Conservation (phyloP, 2,329 filamentous ascomycete genomes). For the Talaromyces sp. region DNA sequence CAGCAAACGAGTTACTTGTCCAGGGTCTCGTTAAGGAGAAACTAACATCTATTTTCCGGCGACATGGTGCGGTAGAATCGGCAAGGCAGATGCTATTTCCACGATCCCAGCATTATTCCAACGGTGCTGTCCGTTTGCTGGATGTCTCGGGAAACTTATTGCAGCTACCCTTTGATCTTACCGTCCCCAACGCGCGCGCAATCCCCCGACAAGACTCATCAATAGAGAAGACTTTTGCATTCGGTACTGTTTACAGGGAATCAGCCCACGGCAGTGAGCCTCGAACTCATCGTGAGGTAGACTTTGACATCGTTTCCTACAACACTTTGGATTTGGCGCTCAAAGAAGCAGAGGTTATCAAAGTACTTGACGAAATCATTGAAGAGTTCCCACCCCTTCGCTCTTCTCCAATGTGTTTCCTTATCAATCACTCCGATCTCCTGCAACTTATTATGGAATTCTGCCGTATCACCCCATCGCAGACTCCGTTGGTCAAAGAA, state of each 20-base stretch:
- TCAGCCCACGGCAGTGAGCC: slow-evolving; percentile 78
- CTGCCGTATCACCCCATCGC: slow-evolving; percentile 73
- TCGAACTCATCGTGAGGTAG: slow-evolving; percentile 80
- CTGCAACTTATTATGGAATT: slow-evolving; percentile 87
- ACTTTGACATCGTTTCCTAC: slow-evolving; percentile 92
- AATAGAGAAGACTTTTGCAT: slow-evolving; percentile 78
- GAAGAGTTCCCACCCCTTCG: slow-evolving; percentile 75
- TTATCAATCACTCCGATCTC: slow-evolving; percentile 85
- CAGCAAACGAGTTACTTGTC: slow-evolving; percentile 61
- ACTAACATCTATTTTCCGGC: slow-evolving; percentile 76
- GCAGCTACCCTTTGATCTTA: slow-evolving; percentile 92
- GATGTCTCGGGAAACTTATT: slow-evolving; percentile 84
- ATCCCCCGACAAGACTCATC: slow-evolving; percentile 69
- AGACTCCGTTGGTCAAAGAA: slow-evolving; percentile 75
- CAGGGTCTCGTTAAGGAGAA: slow-evolving; percentile 74
- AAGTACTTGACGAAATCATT: slow-evolving; percentile 90
- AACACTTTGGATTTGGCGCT: slow-evolving; percentile 79
- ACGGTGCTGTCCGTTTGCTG: slow-evolving; percentile 75
- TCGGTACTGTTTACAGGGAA: slow-evolving; percentile 85
- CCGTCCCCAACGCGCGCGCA: slow-evolving; percentile 81
- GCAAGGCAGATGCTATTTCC: slow-evolving; percentile 78
- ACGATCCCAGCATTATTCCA: slow-evolving; percentile 74
- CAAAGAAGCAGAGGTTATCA: slow-evolving; percentile 91
- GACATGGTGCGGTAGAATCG: slow-evolving; percentile 85
- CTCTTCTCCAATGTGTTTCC: slow-evolving; percentile 77